Evolutionary conservation across 768 basidiomycete genomes (phyloP).

Genomic region (Phylloporus arenicola): DNA sequence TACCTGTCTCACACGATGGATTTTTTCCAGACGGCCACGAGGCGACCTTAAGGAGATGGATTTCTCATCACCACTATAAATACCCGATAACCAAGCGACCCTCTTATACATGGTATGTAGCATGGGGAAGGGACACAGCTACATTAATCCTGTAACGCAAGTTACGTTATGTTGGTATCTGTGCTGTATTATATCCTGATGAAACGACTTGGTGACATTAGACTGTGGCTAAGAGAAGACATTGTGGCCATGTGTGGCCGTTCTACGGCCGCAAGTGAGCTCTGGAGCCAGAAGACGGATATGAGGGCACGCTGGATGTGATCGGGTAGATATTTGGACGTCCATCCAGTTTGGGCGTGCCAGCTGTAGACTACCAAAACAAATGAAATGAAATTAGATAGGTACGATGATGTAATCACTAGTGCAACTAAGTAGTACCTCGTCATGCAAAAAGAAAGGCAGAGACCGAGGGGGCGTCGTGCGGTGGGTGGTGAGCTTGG

Average conservation of each 20-base stretch:
- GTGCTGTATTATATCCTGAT: background rate
- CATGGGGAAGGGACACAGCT: background rate
- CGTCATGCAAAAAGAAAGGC: constrained; percentile 6
- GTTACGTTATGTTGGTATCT: constrained; percentile 17
- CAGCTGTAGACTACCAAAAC: constrained; percentile 5
- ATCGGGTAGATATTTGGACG: background rate
- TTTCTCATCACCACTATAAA: constrained; percentile 23
- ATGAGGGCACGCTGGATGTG: too few species aligned
- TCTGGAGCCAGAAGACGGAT: too few species aligned
- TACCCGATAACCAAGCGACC: constrained; percentile 22
- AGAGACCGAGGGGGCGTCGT: background rate
- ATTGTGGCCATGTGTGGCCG: too few species aligned
- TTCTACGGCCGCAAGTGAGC: too few species aligned
- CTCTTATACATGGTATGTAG: background rate
- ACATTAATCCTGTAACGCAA: constrained; percentile 10
- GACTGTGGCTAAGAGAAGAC: too few species aligned
- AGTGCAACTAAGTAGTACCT: constrained; percentile 14
- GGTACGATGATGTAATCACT: constrained; percentile 27
- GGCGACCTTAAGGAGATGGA: constrained; percentile 16
- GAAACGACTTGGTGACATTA: too few species aligned
- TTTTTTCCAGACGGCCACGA: constrained; percentile 20
- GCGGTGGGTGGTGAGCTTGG: background rate
- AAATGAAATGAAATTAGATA: constrained; percentile 19
- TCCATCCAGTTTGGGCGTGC: constrained; percentile 6
- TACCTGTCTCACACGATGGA: constrained; percentile 9